Evolutionary conservation across 352 stramenopile genomes (phyloP), one percentile per base, ranked within the genome.

Genomic region (Phytopythium ostracodes): DNA sequence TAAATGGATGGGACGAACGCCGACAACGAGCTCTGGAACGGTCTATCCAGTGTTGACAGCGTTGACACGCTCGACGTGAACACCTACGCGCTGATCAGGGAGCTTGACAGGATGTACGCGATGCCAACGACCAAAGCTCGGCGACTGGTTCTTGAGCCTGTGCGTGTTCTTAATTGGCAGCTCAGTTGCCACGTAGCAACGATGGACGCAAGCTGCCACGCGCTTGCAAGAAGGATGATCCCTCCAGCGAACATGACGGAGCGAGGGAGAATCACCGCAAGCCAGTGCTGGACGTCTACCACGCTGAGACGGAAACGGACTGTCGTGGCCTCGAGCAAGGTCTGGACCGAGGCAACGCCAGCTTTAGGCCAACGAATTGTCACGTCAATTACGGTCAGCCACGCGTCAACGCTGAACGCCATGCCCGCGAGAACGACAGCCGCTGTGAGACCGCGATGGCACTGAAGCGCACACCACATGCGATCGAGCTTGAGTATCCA

Each of bases 31-130:
- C 67, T 56, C 61, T 77, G 72, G 64, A 71, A 75, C 9, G 72
- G 63, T 8, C 68, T 64, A 31, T 81, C 75, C n/a, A 84, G 60
- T 18, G 71, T 68, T 8, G 77, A 75, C 15, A 84, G 53, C 42
- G 77, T 84, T 24, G 77, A 49, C 8, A 62, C 60, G 44, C 75
- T 84, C 29, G 68, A 72, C 31, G 58, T 65, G 24, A 87, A 83
- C 6, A 83, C 56, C 68, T 65, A 77, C 9, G 57, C 35, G 25
- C 69, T 72, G 0, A 63, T 59, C 29, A 71, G 1, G 1, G 68
- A 61, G 9, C 65, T 68, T 9, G 42, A 44, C n/a, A 77, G 17
- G 11, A 84, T 40, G 49, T 84, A 84, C 20, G 63, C 20, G 29
- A 76, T 12, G 2, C 56, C 54, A 35, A 72, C 25, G 1, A 56